Evolutionary conservation across 176 grass and related monocot species (phyloP), one percentile per base, ranked within the genome.

Genomic region (Zizania latifolia): DNA sequence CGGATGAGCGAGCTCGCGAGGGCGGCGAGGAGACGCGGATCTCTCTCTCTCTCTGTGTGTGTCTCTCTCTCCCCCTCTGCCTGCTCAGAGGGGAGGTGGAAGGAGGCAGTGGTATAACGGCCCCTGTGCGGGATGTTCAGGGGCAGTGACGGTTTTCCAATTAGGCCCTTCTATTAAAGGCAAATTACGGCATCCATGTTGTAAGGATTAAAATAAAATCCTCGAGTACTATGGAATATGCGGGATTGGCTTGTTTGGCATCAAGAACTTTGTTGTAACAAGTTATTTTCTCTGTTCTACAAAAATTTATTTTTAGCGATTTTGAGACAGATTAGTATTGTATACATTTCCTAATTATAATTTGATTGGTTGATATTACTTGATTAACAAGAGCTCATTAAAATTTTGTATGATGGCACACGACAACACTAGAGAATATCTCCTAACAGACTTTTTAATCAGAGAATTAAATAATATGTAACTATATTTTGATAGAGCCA

Each of bases 21-120:
- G 6, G 58, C 73, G 68, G 80, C 68, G 79, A 78, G 31, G 58
- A 3, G 10, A 0, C 19, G 63, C 28, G 15, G 2, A 16, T 32
- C 14, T 43, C 4, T 32, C 23, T 59, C 73, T 34, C 77, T 46
- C 9, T 28, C 62, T 68, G n/a, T n/a, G n/a, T n/a, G n/a, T n/a
- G n/a, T 59, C 73, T 34, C 77, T 46, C 9, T 28, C 62, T 68
- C 76, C 48, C 78, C 50, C 27, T 45, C 65, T 11, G 13, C 53
- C 11, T n/a, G 14, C 17, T 8, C 16, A 17, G 67, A 4, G 48
- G 16, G n/a, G 34, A 14, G 19, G 1, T 31, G 31, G 22, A 19
- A 7, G 50, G n/a, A 22, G 55, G 75, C 53, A 56, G 68, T 68
- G 4, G 68, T 88, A n/a, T n/a, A 88, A 88, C 86, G 68, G 86